These are phyloP conservation scores for Mollisia scopiformis DNA, from an alignment of 2,329 filamentous ascomycete species.

Conservation along the genomic window DNA sequence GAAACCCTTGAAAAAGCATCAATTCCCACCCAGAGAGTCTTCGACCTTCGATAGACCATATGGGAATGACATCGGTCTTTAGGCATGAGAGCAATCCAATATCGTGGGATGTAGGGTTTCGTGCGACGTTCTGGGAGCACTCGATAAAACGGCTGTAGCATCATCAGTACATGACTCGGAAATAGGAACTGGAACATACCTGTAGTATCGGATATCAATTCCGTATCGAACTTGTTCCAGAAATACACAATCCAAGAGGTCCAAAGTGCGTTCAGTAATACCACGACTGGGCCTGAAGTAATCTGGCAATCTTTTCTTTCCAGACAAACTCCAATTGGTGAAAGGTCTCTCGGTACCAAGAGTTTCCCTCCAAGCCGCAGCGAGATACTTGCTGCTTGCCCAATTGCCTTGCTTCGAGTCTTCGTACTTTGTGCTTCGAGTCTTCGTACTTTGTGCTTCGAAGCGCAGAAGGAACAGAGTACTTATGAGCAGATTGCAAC, in stretches of 20 bases:
- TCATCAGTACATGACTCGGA: constrained; percentile 1
- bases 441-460: no score
- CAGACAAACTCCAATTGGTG: constrained; percentile 61
- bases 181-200: constrained; percentile 38
- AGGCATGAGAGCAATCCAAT: constrained; percentile 68
- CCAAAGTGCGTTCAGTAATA: constrained; percentile 63
- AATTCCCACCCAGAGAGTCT: constrained; percentile 65
- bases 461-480: no score
- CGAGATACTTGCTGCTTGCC: no score
- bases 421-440: no score
- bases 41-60: constrained; percentile 61
- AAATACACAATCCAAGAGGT: constrained; percentile 66
- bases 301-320: constrained; percentile 55
- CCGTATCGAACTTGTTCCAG: constrained; percentile 51
- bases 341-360: constrained; percentile 60
- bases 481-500: no score
- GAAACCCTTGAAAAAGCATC: constrained; percentile 70
- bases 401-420: no score
- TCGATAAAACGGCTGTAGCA: constrained; percentile 56
- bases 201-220: constrained; percentile 62
- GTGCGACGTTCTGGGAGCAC: constrained; percentile 73
- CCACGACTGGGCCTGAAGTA: constrained; percentile 51
- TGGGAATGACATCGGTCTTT: constrained; percentile 66
- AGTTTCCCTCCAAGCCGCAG: no score
- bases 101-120: constrained; percentile 48